phyloP scores from a whole-genome alignment of 495 filamentous ascomycete genomes.

The Chaetomium tenue region DNA sequence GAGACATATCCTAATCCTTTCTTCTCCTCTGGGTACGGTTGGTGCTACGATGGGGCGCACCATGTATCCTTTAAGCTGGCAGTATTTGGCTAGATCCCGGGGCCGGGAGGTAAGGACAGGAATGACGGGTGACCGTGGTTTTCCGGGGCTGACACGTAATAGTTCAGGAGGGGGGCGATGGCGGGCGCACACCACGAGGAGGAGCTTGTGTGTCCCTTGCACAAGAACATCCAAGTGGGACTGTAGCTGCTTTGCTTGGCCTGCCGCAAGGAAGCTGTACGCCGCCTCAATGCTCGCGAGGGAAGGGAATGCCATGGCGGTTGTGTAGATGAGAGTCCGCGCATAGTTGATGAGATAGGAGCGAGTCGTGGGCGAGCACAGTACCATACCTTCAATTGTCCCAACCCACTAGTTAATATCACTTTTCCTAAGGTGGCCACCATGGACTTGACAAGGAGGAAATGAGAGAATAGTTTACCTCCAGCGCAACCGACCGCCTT shows the following conservation, averaged over 20 bases:
- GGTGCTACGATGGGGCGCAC: slow-evolving; percentile 57
- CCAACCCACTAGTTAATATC: not conserved
- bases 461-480: not conserved
- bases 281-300: slow-evolving; percentile 50
- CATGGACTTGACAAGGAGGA: not conserved
- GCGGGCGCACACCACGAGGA: slow-evolving; percentile 21
- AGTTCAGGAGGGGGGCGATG: slow-evolving; percentile 18
- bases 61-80: slow-evolving; percentile 51
- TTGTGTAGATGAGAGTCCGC: slow-evolving; percentile 60
- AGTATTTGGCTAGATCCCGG: slow-evolving; percentile 49
- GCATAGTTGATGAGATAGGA: slow-evolving; percentile 65
- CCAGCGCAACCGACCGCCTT: slow-evolving; percentile 72
- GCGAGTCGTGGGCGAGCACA: slow-evolving; percentile 50
- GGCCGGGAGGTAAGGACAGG: slow-evolving; percentile 47
- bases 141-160: slow-evolving; percentile 28
- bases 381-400: slow-evolving; percentile 49
- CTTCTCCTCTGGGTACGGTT: slow-evolving; percentile 52
- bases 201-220: slow-evolving; percentile 29
- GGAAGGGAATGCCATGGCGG: slow-evolving; percentile 54
- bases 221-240: slow-evolving; percentile 31
- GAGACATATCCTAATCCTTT: slow-evolving; percentile 54
- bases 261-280: slow-evolving; percentile 51
- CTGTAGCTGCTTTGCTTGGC: slow-evolving; percentile 41
- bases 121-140: slow-evolving; percentile 43
- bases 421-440: not conserved